Conservation (phyloP, 225 moss, liverwort and hornwort genomes). For the Climacium dendroides region DNA sequence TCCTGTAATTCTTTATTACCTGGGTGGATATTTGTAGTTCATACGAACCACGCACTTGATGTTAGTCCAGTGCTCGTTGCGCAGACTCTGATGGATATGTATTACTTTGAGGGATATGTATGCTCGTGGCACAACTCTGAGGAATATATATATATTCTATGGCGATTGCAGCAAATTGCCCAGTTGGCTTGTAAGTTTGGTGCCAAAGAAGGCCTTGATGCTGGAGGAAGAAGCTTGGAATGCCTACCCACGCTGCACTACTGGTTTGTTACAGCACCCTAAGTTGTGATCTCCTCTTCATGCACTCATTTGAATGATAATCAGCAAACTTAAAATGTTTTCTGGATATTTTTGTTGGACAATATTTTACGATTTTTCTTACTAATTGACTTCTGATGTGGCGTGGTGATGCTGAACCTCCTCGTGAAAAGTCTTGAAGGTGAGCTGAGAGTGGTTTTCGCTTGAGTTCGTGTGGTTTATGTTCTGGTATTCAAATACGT, state of each 20-base stretch:
- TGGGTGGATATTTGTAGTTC: neutral
- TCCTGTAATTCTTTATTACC: neutral
- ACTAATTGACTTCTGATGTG: neutral
- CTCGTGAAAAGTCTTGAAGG: slow-evolving; percentile 22
- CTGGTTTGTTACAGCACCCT: slow-evolving; percentile 17
- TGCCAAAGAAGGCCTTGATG: slow-evolving; percentile 92
- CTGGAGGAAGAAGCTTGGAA: slow-evolving; percentile 99
- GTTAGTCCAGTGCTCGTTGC: neutral
- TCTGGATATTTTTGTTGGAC: neutral
- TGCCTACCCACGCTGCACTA: slow-evolving; percentile 87
- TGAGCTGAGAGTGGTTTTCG: neutral
- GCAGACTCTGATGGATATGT: neutral
- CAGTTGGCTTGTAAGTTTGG: slow-evolving; percentile 84
- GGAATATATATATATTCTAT: neutral
- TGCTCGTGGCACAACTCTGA: neutral
- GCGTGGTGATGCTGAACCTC: neutral
- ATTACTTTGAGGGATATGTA: neutral
- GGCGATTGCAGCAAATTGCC: slow-evolving; percentile 79
- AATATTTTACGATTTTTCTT: neutral
- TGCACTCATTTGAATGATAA: neutral
- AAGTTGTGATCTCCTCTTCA: neutral
- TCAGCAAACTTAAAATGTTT: neutral
- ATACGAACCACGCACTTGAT: neutral
- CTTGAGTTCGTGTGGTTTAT: neutral
- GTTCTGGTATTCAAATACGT: neutral